Conservation (phyloP, 139 green algal species). For the Picocystis salinarum region DNA sequence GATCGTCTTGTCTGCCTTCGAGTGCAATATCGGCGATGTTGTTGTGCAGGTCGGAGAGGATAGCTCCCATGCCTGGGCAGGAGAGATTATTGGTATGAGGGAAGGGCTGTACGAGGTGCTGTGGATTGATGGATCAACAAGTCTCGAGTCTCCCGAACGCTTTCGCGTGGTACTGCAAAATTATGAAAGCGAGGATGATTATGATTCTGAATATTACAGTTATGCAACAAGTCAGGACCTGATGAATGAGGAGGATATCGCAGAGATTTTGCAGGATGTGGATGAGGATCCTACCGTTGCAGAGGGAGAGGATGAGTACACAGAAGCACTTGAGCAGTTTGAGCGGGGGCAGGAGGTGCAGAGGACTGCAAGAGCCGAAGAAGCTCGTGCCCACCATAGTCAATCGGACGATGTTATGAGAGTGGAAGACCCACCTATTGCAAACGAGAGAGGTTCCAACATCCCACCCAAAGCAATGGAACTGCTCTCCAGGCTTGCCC, state of each 20-base stretch:
- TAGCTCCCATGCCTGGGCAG: conserved; percentile 9
- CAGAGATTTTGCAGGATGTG: not conserved
- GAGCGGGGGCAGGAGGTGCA: not conserved
- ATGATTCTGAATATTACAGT: conserved; percentile 3
- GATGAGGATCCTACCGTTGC: not conserved
- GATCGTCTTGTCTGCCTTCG: not conserved
- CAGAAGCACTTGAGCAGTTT: not conserved
- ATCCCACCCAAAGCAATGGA: too few species aligned
- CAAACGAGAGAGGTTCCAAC: too few species aligned
- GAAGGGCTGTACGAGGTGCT: conserved; percentile 11
- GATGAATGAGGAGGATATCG: not conserved
- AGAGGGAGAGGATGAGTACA: not conserved
- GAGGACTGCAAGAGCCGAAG: not conserved
- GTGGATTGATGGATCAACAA: conserved; percentile 16
- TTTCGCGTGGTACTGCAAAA: conserved; percentile 1
- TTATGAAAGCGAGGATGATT: not conserved
- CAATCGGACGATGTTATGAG: too few species aligned
- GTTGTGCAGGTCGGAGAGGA: too few species aligned
- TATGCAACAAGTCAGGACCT: not conserved
- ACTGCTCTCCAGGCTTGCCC: too few species aligned
- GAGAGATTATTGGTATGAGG: conserved; percentile 15
- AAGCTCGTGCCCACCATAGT: not conserved
- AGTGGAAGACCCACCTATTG: too few species aligned
- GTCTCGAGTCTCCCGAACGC: conserved; percentile 3
- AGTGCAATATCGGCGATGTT: conserved; percentile 1